These are phyloP conservation scores for Populus hybrid DNA, from an alignment of 441 rosid species.

Conservation along the genomic window DNA sequence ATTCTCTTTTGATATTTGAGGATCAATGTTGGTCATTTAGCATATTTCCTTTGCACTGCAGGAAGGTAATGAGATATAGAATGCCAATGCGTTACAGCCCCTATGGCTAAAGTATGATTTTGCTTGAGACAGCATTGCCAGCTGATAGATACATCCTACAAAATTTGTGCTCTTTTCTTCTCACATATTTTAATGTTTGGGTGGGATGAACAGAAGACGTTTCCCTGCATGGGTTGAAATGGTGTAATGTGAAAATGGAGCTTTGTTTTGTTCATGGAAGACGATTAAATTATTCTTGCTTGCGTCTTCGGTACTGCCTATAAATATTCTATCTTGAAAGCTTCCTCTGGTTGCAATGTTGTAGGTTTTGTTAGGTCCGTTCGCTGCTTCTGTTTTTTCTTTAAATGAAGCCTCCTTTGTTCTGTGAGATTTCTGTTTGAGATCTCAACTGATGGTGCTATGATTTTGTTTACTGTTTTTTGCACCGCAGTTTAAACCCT, in stretches of 20 bases:
- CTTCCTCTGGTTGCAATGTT: background rate
- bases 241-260: background rate
- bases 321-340: background rate
- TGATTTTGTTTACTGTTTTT: background rate
- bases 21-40: background rate
- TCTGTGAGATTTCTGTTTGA: background rate
- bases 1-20: background rate
- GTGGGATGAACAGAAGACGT: background rate
- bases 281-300: background rate
- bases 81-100: slow-evolving; percentile 64
- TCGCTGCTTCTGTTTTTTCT: background rate
- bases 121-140: background rate
- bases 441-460: background rate
- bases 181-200: background rate
- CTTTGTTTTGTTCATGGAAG: background rate
- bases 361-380: background rate
- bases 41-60: slow-evolving; percentile 25
- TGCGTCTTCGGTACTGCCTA: background rate
- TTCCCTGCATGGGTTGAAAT: background rate
- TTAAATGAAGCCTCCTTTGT: background rate
- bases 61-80: slow-evolving; percentile 57
- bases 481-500: no score
- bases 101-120: slow-evolving; percentile 31
- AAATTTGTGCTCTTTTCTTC: background rate
- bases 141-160: background rate